A percentile compares a stretch with the other conserved stretches of the same genome.
Evolutionary conservation across 805 yeast species (phyloP).

Genomic region (Yamadazyma laniorum): DNA sequence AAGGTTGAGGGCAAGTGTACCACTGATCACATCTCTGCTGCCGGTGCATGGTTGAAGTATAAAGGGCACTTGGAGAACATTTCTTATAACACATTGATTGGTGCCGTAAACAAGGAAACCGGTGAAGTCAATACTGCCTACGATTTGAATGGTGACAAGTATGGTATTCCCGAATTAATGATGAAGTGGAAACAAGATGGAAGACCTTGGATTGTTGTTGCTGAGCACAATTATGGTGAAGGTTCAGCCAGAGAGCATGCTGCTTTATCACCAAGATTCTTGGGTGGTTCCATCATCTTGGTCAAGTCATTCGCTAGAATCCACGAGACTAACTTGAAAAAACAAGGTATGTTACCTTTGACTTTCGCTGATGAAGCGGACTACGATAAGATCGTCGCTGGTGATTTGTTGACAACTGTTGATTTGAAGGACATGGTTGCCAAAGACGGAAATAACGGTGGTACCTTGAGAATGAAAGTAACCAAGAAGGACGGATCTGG

Average conservation of each 20-base stretch:
- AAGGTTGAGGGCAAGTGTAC: conserved; percentile 98
- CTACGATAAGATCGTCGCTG: conserved; percentile 74
- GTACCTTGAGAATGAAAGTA: conserved; percentile 66
- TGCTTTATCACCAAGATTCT: conserved; percentile 90
- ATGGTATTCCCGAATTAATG: conserved; percentile 94
- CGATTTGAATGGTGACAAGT: conserved; percentile 76
- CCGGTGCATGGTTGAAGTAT: conserved; percentile 98
- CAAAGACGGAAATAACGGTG: conserved; percentile 87
- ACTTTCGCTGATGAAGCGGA: conserved; percentile 89
- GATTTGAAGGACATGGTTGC: conserved; percentile 73
- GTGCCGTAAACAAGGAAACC: conserved; percentile 95
- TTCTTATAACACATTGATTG: conserved; percentile 90
- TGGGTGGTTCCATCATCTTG: conserved; percentile 85
- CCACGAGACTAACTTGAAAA: conserved; percentile 96
- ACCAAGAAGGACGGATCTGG: conserved; percentile 69
- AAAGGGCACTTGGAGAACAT: conserved; percentile 97
- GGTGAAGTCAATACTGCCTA: conserved; percentile 91
- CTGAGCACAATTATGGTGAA: conserved; percentile 98
- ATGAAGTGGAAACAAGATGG: conserved; percentile 85
- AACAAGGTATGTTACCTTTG: conserved; percentile 96
- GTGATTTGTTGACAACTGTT: conserved; percentile 75
- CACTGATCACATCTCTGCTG: conserved; percentile 97
- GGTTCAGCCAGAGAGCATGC: conserved; percentile 99
- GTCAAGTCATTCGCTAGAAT: conserved; percentile 97
- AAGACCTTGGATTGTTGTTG: conserved; percentile 91